Evolutionary conservation across 305 asterid species (phyloP).

Genomic region (Fraxinus greggii): DNA sequence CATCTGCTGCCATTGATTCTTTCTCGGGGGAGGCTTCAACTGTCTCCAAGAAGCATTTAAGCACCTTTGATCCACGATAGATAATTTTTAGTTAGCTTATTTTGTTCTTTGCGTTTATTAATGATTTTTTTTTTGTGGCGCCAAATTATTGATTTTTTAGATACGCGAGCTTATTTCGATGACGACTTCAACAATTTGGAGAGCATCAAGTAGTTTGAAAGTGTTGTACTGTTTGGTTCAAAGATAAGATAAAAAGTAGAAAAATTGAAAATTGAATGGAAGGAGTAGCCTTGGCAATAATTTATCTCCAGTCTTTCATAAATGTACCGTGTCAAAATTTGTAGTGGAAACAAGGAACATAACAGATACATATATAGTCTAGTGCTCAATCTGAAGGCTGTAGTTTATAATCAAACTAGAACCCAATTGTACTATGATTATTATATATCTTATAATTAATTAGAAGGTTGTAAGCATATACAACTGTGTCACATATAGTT

Average conservation of each 20-base stretch:
- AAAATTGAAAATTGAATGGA: neutral
- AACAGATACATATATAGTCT: neutral
- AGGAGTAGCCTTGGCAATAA: neutral
- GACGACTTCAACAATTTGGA: neutral
- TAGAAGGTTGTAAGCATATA: neutral
- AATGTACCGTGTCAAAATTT: neutral
- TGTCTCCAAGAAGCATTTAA: neutral
- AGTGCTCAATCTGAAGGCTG: neutral
- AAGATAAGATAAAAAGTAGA: neutral
- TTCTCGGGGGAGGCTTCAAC: neutral
- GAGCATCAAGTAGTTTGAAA: neutral
- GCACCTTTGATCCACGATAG: neutral
- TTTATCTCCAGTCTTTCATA: neutral
- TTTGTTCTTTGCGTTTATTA: neutral
- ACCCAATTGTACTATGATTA: neutral
- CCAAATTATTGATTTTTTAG: neutral
- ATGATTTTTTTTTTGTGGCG: neutral
- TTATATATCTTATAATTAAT: slow-evolving; percentile 1
- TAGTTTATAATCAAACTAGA: neutral
- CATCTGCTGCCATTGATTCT: neutral
- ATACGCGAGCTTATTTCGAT: neutral
- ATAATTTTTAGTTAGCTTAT: neutral
- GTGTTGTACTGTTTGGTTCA: neutral
- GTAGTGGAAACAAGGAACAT: neutral
- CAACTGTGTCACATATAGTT: neutral